Evolutionary conservation across 106 monocot species (phyloP).

Genomic region (Allium sativum): DNA sequence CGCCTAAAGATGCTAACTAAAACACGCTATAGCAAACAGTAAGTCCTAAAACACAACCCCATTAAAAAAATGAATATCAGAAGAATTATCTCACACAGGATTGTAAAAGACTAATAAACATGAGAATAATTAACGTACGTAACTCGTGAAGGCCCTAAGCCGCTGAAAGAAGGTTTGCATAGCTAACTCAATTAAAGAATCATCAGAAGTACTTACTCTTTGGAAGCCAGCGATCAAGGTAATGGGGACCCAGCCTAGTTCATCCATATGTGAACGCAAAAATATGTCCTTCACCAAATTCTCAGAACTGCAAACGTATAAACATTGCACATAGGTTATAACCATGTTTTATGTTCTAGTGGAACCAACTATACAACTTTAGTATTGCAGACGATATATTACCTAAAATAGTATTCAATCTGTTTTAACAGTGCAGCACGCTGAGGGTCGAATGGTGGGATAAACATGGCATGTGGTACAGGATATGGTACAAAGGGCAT

Average conservation of each 20-base stretch:
- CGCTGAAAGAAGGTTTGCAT: neutral
- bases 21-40: no score
- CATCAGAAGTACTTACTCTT: conserved; percentile 34
- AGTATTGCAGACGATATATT: neutral
- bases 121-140: neutral
- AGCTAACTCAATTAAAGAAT: neutral
- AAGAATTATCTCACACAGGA: no score
- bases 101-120: neutral
- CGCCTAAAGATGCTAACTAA: no score
- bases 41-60: no score
- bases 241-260: conserved; percentile 84
- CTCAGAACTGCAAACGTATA: conserved; percentile 41
- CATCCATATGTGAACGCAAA: conserved; percentile 78
- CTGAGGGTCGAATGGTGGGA: conserved; percentile 39
- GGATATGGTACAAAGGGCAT: conserved; percentile 43
- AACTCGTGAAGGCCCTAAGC: neutral
- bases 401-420: conserved; percentile 99
- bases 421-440: conserved; percentile 48
- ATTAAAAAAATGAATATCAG: no score
- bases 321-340: neutral
- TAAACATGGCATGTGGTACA: conserved; percentile 26
- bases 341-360: neutral
- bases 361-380: neutral
- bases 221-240: conserved; percentile 78
- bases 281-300: conserved; percentile 76